These are phyloP conservation scores for Begonia peltatifolia DNA, from an alignment of 306 rosid genomes.

Conservation along the genomic window DNA sequence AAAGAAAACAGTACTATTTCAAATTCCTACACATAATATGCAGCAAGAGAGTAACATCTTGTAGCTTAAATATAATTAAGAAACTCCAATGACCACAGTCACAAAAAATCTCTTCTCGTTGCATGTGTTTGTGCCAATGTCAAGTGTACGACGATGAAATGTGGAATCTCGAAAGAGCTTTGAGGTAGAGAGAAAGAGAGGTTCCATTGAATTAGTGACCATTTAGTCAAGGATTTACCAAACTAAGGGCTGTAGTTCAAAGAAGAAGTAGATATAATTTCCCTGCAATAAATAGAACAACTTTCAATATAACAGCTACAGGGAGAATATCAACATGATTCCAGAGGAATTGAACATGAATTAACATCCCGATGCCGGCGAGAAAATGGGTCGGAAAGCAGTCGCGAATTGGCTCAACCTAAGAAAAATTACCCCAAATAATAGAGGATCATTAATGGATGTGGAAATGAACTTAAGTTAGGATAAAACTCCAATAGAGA, in stretches of 20 bases:
- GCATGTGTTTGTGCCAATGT: conserved; percentile 1
- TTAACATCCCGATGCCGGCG: conserved; percentile 98
- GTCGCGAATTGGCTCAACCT: conserved; percentile 97
- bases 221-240: conserved; percentile 26
- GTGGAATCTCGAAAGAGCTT: conserved; percentile 8
- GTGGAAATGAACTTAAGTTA: too few species aligned
- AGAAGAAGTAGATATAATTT: conserved; percentile 78
- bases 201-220: conserved; percentile 6
- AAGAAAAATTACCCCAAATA: conserved; percentile 21
- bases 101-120: too few species aligned
- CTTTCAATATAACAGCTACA: conserved; percentile 61
- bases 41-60: too few species aligned
- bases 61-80: too few species aligned
- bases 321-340: conserved; percentile 85
- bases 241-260: conserved; percentile 93
- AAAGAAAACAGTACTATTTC: neutral
- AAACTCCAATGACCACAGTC: too few species aligned
- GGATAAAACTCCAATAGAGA: too few species aligned
- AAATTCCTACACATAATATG: neutral
- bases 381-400: conserved; percentile 89
- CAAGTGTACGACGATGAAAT: conserved; percentile 16
- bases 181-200: conserved; percentile 8
- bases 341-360: conserved; percentile 96
- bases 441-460: conserved; percentile 2
- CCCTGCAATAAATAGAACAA: conserved; percentile 35